Evolutionary conservation across 306 rosid genomes (phyloP), one percentile per base, ranked within the genome.

Genomic region (Vigna radiata): DNA sequence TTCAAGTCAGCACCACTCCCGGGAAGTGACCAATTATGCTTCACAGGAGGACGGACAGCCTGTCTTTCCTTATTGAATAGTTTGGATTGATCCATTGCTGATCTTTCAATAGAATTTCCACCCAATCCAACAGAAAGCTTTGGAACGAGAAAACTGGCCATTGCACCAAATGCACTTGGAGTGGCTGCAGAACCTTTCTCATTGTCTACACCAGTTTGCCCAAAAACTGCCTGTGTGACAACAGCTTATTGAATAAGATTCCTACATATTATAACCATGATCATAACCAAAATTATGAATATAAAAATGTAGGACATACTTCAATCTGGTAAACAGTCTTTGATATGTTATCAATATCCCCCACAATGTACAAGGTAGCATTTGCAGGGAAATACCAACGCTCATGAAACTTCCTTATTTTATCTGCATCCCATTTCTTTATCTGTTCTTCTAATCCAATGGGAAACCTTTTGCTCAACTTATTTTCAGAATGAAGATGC

Each of bases 371-470:
- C 70, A 95, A 85, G 74, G 97, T 95, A 73, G 99, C 96, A 86
- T 95, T 95, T 85, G 97, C 99, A 82, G 99, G 99, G 88, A 90
- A 92, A 85, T 95, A 95, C 97, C 99, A 95, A 46, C 97, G 97
- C 87, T 95, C 99, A 44, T 95, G 99, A 78, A 95, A 95, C 90
- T 92, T 95, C 84, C 97, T 88, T 73, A 95, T 93, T 89, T 92
- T 95, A 78, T 95, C 97, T 17, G 89, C 97, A 89, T 92, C 99
- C 97, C 97, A 95, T 80, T 89, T 95, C 87, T 92, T 92, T 85
- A 92, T 95, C 86, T 95, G 99, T 69, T 95, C 99, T 82, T 95
- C 99, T 82, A 95, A 81, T 73, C 99, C 99, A 78, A 95, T 95
- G 39, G 99, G 99, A 85, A 95, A 95, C 86, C 99, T 89, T 88